Evolutionary conservation across 352 stramenopile genomes (phyloP), one percentile per base, ranked within the genome.

Genomic region (Phytophthora sp.): DNA sequence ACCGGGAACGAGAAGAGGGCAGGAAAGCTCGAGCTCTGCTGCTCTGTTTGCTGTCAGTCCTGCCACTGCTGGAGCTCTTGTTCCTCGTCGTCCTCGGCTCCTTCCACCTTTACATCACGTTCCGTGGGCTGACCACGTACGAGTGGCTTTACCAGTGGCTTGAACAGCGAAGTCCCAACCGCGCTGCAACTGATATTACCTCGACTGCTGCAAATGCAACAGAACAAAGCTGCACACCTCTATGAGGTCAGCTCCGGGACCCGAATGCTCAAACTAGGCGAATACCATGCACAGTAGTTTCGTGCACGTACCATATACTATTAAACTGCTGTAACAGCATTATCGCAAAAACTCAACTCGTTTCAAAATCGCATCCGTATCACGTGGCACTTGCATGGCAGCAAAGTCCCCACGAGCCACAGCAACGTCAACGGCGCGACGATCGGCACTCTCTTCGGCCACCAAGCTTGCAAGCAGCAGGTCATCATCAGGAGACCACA

Each of bases 81-180:
- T 87, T 68, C 28, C 74, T 91, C 50, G 31, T 90, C 17, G 66
- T 87, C 21, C 72, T 91, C 23, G 78, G 68, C 35, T 42, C 30
- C 27, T 93, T 93, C 52, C 82, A 93, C 58, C 31, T 79, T n/a
- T 91, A 88, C 52, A 69, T 93, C 23, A 76, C 61, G 18, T 73
- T 67, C 44, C 72, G 63, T 9, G 77, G 75, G 8, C 30, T 88
- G 34, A 69, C 61, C 26, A 91, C 82, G 9, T 74, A 88, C 57
- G 79, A 87, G 60, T 88, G 76, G 54, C 64, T 91, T n/a, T 75
- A 79, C 41, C 65, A 77, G 26, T 78, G 69, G 54, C 58, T 74
- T 24, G 59, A 72, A 41, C 30, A 45, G 20, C 52, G 59, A 55
- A 21, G 55, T 38, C n/a, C 27, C 12, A n/a, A 53, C n/a, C 52